Base-by-base conservation (phyloP, 148 eudicot species). In the Rhododendron henanense region DNA sequence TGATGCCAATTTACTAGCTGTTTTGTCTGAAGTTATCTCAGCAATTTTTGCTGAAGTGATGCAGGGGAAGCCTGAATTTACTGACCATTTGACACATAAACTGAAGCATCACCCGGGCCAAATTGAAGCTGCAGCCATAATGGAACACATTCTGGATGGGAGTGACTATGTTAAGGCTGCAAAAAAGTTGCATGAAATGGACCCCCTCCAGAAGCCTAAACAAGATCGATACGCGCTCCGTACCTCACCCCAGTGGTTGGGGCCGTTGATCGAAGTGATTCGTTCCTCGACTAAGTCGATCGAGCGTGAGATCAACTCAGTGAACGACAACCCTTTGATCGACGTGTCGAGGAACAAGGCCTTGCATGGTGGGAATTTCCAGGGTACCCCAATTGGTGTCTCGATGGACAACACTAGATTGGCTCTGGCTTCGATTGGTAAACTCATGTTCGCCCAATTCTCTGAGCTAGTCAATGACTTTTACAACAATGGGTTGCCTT, bases 111-210 rank as follows among this genome's bases (percentile, higher is more conserved):
- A 86, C 67, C 87, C 87, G 7, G 87, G 87, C 25, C 87, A 86
- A 51, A 86, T 86, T 48, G 84, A 87, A 84, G 89, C 89, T 51
- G 89, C 89, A 44, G 89, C 89, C 8, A 87, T 87, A 67, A 87
- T 87, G 88, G 88, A 86, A 41, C 88, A 86, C 23, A 86, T 86
- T 81, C 31, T 86, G 41, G 84, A 86, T 81, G 89, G 89, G 18
- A 87, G 89, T 77, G 81, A 81, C 51, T 87, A 84, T 44, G 84
- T 87, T 0, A 84, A 82, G 65, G 85, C 74, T 7, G 88, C 88
- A 10, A 44, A 86, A 23, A 86, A 82, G 41, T 28, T 76, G 7
- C 88, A 86, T 21, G 88, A 86, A 31, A 74, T 86, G 85, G 85
- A 86, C 57, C 88, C 88, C 11, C 81, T 86, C 11, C 88, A 86